Evolutionary conservation across 2,329 filamentous ascomycete genomes (phyloP).

Genomic region (Cercospora canescens): DNA sequence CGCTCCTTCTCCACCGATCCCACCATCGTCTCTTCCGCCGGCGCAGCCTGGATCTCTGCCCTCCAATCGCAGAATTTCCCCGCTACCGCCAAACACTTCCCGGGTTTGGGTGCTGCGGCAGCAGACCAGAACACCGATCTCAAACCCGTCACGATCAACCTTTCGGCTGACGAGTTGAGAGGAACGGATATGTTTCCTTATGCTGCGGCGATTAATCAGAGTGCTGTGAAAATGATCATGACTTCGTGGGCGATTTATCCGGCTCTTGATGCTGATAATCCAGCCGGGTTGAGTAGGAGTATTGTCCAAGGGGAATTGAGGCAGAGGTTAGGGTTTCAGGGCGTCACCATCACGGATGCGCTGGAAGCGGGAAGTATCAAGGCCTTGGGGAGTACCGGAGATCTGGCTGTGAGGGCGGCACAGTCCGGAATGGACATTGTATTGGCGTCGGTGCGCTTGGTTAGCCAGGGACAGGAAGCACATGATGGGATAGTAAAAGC

Average conservation of each 20-base stretch:
- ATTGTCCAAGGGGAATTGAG: conserved; percentile 19
- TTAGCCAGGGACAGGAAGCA: conserved; percentile 13
- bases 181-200: conserved; percentile 18
- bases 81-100: conserved; percentile 25
- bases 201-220: conserved; percentile 8
- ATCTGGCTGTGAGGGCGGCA: conserved; percentile 13
- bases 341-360: conserved; percentile 25
- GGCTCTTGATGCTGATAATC: conserved; percentile 9
- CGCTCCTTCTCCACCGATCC: conserved; percentile 20
- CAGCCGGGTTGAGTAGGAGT: conserved; percentile 15
- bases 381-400: conserved; percentile 14
- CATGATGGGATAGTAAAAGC: conserved; percentile 13
- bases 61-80: conserved; percentile 13
- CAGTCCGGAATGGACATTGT: conserved; percentile 23
- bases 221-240: conserved; percentile 20
- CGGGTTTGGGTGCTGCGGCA: conserved; percentile 16
- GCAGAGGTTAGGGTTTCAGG: conserved; percentile 12
- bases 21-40: conserved; percentile 4
- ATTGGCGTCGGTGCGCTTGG: conserved; percentile 13
- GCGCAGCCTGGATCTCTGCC: conserved; percentile 16
- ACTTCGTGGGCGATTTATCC: conserved; percentile 23
- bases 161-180: conserved; percentile 12
- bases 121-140: conserved; percentile 18
- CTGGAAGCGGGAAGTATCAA: conserved; percentile 21
- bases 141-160: conserved; percentile 14